Evolutionary conservation across 2,329 filamentous ascomycete genomes (phyloP), one percentile per base, ranked within the genome.

Genomic region (Pezicula rhizophila): DNA sequence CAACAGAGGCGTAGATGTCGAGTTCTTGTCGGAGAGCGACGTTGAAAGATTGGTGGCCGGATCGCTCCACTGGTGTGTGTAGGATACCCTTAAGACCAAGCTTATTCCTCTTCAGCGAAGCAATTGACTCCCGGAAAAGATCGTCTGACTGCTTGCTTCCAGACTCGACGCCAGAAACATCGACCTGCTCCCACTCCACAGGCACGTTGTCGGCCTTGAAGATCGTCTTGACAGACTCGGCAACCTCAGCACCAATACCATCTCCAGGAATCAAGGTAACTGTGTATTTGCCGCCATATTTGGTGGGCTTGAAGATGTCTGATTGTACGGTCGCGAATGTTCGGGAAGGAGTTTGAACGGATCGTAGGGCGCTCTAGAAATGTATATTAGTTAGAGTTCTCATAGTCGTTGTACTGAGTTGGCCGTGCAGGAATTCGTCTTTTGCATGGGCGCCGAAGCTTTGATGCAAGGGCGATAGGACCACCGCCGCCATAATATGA

Each of bases 201-300:
- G 93, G 93, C 47, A 96, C 92, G 69, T 96, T 97, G 78, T 97
- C 92, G 69, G 92, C 91, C 83, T 96, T 97, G 85, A 97, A 97
- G 72, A 99, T 87, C 61, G 92, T 95, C 85, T 96, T 96, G 71
- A 99, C 92, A 56, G 89, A 93, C 76, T 97, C 91, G 64, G 92
- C 90, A 54, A 97, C 91, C 76, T 99, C 93, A 71, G 89, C 89
- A 71, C 93, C 93, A 69, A 99, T 96, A 78, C 93, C 93, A 66
- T 99, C 93, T 82, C 92, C 93, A 71, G 93, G 93, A 70, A 99
- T 97, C 66, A 99, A 80, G 57, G 92, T 96, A 63, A 96, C 92
- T 34, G 93, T 99, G 81, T 97, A 99, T 78, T 97, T 99, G 76
- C 92, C 89, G 70, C 93, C 93, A 72, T 91, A 97, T 53, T 64